Evolutionary conservation across 2,329 filamentous ascomycete genomes (phyloP), one percentile per base, ranked within the genome.

Genomic region (Penicillium sp.): DNA sequence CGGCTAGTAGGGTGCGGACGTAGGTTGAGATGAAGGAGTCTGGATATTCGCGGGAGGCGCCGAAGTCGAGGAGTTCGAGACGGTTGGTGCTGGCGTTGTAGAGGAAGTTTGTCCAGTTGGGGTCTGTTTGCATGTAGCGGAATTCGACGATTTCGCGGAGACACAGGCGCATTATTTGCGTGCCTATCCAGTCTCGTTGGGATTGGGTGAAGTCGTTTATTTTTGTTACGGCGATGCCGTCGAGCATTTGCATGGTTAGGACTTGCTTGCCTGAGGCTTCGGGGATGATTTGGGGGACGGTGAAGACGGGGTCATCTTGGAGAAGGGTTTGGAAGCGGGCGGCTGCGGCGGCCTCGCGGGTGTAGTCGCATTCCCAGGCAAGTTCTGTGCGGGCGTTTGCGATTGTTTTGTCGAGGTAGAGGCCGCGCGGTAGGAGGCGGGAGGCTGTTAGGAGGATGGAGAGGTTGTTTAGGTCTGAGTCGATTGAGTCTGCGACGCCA

Each of bases 31-130:
- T 87, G 67, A 99, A 99, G 13, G 83, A 77, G 34, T 85, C 82
- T 0, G 92, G 91, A 70, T 87, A 99, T 62, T 92, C 93, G 65
- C 94, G 83, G 18, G 89, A 92, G 31, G 94, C 94, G 55, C 94
- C 94, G 73, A 99, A 99, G 75, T 99, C 95, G 48, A 99, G 86
- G 1, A 99, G 84, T 73, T 96, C 92, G 13, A 99, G 87, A 68
- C 86, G 89, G 65, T 86, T 79, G 3, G 82, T 85, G 18, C 78
- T 65, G 1, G 86, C 79, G 66, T 97, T 94, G 80, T 91, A 99
- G 18, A 97, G 81, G 74, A 99, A 99, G 75, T 99, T 99, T 29
- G 93, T 97, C 94, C 94, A 99, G 79, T 99, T 99, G 36, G 94
- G 94, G 70, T 99, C 94, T 5, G 94, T 99, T 77, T 99, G 94